A percentile compares a stretch with the other conserved stretches of the same genome.
These are phyloP conservation scores for Phialocephala subalpina DNA, from an alignment of 2,329 filamentous ascomycete species.

Conservation along the genomic window DNA sequence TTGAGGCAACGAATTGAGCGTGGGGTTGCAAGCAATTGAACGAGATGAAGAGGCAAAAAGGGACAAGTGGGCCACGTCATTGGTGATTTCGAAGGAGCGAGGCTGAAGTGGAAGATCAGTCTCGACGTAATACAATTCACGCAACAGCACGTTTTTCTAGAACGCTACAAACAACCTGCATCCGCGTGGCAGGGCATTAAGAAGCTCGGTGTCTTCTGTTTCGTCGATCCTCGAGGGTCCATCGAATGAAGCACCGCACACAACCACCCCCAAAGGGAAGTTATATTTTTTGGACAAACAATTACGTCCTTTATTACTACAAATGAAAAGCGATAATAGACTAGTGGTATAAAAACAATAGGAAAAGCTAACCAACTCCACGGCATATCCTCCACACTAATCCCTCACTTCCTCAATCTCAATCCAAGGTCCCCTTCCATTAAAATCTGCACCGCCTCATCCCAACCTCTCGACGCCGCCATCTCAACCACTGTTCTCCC, in stretches of 20 bases:
- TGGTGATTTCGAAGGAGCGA: too few relatives aligned
- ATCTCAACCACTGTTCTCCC: slow-evolving; percentile 64
- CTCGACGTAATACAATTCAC: too few relatives aligned
- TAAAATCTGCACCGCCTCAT: slow-evolving; percentile 61
- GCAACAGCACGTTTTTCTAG: too few relatives aligned
- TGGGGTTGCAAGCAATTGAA: too few relatives aligned
- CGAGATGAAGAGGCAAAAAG: too few relatives aligned
- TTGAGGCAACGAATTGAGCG: too few relatives aligned
- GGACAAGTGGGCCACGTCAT: too few relatives aligned
- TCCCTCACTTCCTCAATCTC: slow-evolving; percentile 5
- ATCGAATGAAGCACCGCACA: not conserved
- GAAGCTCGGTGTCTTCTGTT: too few relatives aligned
- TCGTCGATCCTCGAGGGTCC: too few relatives aligned
- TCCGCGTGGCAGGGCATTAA: too few relatives aligned
- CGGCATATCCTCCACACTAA: not conserved
- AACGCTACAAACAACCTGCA: too few relatives aligned
- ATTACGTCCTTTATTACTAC: not conserved
- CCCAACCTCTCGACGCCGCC: slow-evolving; percentile 64
- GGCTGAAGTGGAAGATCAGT: too few relatives aligned
- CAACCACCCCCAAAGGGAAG: not conserved
- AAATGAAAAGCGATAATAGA: not conserved
- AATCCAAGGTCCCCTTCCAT: slow-evolving; percentile 22
- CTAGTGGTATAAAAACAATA: not conserved
- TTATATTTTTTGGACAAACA: not conserved
- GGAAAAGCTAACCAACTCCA: not conserved